Evolutionary conservation across 2,329 filamentous ascomycete species (phyloP).

Genomic region (Colletotrichum viniferum): DNA sequence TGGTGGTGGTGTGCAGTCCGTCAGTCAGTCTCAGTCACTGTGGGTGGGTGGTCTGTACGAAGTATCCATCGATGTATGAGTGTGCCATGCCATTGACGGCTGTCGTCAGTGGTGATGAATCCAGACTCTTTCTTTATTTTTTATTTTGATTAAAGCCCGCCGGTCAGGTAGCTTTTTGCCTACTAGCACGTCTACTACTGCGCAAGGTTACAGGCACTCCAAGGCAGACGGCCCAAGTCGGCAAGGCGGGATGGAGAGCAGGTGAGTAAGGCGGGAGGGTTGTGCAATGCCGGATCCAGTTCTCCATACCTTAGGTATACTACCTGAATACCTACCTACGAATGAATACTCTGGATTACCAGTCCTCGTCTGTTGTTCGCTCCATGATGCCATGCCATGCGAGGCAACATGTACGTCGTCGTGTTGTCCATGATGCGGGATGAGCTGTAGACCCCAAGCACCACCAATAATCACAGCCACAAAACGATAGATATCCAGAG

Average conservation of each 20-base stretch:
- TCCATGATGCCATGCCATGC: neutral
- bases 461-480: neutral
- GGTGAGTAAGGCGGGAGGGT: neutral
- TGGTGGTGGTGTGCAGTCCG: neutral
- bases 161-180: neutral
- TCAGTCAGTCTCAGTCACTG: neutral
- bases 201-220: neutral
- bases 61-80: neutral
- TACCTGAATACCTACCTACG: neutral
- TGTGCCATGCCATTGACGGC: neutral
- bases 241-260: neutral
- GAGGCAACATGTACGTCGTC: neutral
- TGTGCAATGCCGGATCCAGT: neutral
- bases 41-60: neutral
- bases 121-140: neutral
- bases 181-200: neutral
- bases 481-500: neutral
- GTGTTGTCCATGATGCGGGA: neutral
- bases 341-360: neutral
- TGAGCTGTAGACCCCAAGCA: neutral
- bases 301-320: neutral
- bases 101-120: slow-evolving; percentile 16
- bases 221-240: neutral
- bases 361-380: neutral
- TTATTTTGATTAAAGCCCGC: neutral